Base-by-base conservation (phyloP, 1,284 basidiomycete species). In the Cryptococcus hybrid region DNA sequence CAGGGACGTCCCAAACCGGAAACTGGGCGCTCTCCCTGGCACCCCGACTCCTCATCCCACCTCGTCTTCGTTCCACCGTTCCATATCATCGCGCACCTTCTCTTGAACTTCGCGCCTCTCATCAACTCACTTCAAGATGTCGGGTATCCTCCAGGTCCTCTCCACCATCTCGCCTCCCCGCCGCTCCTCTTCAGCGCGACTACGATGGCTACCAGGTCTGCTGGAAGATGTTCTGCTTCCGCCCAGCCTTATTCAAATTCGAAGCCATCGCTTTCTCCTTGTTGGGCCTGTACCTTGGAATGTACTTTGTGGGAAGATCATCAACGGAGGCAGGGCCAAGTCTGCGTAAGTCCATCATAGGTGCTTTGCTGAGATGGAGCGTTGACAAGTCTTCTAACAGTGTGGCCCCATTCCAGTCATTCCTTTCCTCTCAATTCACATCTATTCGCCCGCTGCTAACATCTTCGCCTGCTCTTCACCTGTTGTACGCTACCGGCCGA, bases 401-500 rank as follows among this genome's bases (percentile, higher is more conserved):
- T 12, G 51, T 67, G 40, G 55, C 58, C 9, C 70, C 69, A 9
- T 65, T 54, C 55, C 46, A 59, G 24, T 37, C 61, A 1, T 50
- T 62, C 42, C 42, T 74, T 48, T 34, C 48, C 34, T 36, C 57
- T 24, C 70, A 77, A 62, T 77, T 77, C 65, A 49, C 63, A 8
- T 47, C 47, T 7, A 62, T 66, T n/a, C 56, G 62, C 42, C 68
- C 66, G 8, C 52, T 72, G 35, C 45, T 71, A 42, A 57, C 67
- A 6, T 75, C 75, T 30, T 68, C 66, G 18, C 70, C 75, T 9
- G 59, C 73, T 2, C 64, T 71, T 9, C 89, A 86, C 73, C 89
- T 91, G 78, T 82, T 83, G 66, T 95, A 88, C 78, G 90, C 90
- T 37, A 91, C 90, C 1, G 92, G 92, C 58, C 82, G 92, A 58